Evolutionary conservation across 345 rosid species (phyloP).

Genomic region (Dovyalis caffra): DNA sequence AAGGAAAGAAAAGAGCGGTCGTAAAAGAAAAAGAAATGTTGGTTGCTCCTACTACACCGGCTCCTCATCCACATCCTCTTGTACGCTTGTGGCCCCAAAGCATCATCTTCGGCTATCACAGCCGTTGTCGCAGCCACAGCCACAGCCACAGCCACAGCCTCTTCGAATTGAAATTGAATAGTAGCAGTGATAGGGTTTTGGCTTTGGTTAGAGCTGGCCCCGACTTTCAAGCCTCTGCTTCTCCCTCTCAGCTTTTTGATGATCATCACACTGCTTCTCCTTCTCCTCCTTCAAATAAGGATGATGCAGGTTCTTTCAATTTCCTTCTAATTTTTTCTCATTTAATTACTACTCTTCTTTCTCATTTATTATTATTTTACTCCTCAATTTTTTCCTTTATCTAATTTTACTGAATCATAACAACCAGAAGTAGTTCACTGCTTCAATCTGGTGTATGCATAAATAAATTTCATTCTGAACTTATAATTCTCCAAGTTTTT

Average conservation of each 20-base stretch:
- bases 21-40: slow-evolving; percentile 10
- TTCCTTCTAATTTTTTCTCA: too few species aligned
- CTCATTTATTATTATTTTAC: too few species aligned
- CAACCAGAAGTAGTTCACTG: too few species aligned
- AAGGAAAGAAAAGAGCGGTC: too few species aligned
- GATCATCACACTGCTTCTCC: neutral
- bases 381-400: too few species aligned
- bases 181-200: neutral
- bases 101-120: neutral
- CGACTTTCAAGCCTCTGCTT: neutral
- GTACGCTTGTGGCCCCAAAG: neutral
- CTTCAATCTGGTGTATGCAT: neutral
- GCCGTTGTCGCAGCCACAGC: neutral
- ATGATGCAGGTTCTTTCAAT: neutral
- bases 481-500: too few species aligned
- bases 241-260: neutral
- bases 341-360: too few species aligned
- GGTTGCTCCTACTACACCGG: neutral
- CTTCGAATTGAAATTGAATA: neutral
- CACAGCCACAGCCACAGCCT: neutral
- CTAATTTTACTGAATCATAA: too few species aligned
- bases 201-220: neutral
- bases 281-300: neutral
- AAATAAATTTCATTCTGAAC: neutral
- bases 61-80: slow-evolving; percentile 8